A percentile compares a stretch with the other conserved stretches of the same genome.
Conservation (phyloP, 768 basidiomycete genomes). For the Collybia mongolica region DNA sequence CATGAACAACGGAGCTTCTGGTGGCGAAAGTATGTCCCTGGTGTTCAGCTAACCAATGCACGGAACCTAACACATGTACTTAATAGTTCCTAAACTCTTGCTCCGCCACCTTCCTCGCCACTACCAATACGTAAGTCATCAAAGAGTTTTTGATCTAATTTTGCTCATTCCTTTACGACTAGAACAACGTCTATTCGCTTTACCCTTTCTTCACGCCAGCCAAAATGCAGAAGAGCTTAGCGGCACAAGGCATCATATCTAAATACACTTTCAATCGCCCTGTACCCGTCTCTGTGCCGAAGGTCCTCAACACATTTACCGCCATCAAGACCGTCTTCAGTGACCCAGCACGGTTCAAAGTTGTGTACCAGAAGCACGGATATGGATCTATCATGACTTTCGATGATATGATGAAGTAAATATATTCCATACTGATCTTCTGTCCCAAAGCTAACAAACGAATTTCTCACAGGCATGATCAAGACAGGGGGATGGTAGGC, state of each 20-base stretch:
- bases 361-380: constrained; percentile 35
- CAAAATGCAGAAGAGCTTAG: constrained; percentile 32
- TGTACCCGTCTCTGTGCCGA: constrained; percentile 19
- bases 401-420: constrained; percentile 33
- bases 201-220: constrained; percentile 45
- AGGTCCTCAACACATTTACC: constrained; percentile 30
- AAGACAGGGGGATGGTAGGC: constrained; percentile 22
- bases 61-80: neutral
- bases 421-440: neutral
- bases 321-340: constrained; percentile 33
- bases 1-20: constrained; percentile 25
- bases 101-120: constrained; percentile 18
- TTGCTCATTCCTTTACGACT: neutral
- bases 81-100: constrained; percentile 16
- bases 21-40: constrained; percentile 12
- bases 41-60: neutral
- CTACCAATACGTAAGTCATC: constrained; percentile 14
- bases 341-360: constrained; percentile 35
- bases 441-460: no score
- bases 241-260: constrained; percentile 33
- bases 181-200: constrained; percentile 17
- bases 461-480: constrained; percentile 24
- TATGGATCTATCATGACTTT: constrained; percentile 41
- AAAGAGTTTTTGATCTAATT: neutral
- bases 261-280: constrained; percentile 44